Evolutionary conservation across 1,284 basidiomycete species (phyloP), one percentile per base, ranked within the genome.

Genomic region (Bjerkandera adusta): DNA sequence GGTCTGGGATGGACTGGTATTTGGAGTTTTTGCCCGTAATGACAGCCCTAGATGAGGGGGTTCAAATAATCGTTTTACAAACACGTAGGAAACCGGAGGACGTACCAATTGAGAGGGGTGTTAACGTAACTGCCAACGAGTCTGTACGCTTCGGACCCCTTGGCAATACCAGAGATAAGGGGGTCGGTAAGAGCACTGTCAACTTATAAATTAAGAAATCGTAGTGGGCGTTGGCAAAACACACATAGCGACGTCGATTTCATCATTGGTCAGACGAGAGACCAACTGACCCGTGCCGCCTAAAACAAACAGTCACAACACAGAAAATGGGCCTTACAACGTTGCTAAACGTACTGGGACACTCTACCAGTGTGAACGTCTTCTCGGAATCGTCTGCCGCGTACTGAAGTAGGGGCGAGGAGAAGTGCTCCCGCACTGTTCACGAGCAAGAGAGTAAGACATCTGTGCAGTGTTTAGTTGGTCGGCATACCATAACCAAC

Each of bases 221-320:
- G 7, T 27, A 22, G 8, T 4, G 21, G 13, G 12, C 5, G 29
- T 27, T 18, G 13, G 18, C 32, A 11, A 25, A 3, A 16, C 80
- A 50, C 57, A 90, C 90, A 95, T 87, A 15, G 90, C 92, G 27
- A 97, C 69, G 61, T 97, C 93, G 50, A 97, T 92, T 67, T 93
- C 86, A 56, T 90, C 81, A 50, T 87, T 85, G 29, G 84, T 81
- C 44, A 97, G 72, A 35, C 89, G 81, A 22, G 82, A 77, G 55
- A 95, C 95, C 56, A 97, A 75, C 60, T 96, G 92, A 1, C 94
- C 94, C 1, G 93, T 96, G 5, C 94, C 94, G 57, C 88, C 89
- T 90, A 38, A 36, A 27, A 35, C 44, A 29, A 33, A 40, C 42
- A 24, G 18, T 15, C n/a, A n/a, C n/a, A n/a, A n/a, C n/a, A n/a